Evolutionary conservation across 2,329 filamentous ascomycete species (phyloP).

Genomic region (Fusarium sp.): DNA sequence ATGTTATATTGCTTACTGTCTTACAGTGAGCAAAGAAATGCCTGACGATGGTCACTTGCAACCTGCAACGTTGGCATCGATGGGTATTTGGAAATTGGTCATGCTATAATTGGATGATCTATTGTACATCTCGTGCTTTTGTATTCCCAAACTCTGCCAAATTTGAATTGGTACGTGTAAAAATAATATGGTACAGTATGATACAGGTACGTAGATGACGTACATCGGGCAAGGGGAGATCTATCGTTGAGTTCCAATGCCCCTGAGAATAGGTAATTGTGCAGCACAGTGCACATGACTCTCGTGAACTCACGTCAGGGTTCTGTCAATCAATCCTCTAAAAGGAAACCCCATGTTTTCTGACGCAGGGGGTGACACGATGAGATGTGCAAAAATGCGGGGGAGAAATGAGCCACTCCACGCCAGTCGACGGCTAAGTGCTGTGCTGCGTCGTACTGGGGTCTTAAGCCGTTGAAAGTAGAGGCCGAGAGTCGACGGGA

Average conservation of each 20-base stretch:
- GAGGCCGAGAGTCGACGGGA: conserved; percentile 1
- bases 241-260: conserved; percentile 12
- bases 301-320: conserved; percentile 14
- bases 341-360: conserved; percentile 31
- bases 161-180: conserved; percentile 17
- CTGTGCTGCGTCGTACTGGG: background rate
- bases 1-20: conserved; percentile 13
- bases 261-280: conserved; percentile 7
- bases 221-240: conserved; percentile 28
- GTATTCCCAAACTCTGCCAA: conserved; percentile 10
- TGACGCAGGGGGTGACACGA: conserved; percentile 32
- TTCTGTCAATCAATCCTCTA: conserved; percentile 30
- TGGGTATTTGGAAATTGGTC: background rate
- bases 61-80: conserved; percentile 25
- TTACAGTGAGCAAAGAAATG: background rate
- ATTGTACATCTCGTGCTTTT: conserved; percentile 33
- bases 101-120: conserved; percentile 28
- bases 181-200: conserved; percentile 14
- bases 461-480: conserved; percentile 13
- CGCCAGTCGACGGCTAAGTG: conserved; percentile 22
- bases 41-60: conserved; percentile 26
- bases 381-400: conserved; percentile 37
- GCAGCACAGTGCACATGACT: conserved; percentile 22
- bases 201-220: conserved; percentile 29
- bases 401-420: conserved; percentile 31